These are phyloP conservation scores for Oryza officinalis DNA, from an alignment of 176 grass and related monocot species.

Conservation along the genomic window DNA sequence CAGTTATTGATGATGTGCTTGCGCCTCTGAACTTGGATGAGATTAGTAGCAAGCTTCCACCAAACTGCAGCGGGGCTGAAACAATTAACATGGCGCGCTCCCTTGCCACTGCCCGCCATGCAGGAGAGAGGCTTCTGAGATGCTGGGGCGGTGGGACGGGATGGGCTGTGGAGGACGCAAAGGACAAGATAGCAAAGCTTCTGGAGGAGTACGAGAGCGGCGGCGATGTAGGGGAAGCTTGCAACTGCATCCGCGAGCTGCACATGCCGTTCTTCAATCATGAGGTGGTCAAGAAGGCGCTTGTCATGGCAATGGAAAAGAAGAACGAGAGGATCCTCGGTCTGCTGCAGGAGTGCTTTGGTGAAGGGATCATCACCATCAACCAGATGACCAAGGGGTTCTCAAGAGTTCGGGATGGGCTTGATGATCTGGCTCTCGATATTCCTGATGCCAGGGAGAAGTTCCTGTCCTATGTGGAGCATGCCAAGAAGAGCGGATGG, in stretches of 20 bases:
- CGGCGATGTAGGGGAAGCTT: constrained; percentile 89
- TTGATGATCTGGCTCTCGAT: constrained; percentile 95
- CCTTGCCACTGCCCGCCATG: constrained; percentile 73
- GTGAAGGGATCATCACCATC: constrained; percentile 90
- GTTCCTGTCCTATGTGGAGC: constrained; percentile 58
- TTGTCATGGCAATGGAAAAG: constrained; percentile 93
- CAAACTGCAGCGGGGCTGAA: constrained; percentile 73
- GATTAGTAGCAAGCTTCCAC: constrained; percentile 75
- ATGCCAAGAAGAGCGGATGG: constrained; percentile 73
- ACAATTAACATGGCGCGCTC: constrained; percentile 77
- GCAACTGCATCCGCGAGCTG: constrained; percentile 85
- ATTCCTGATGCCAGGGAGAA: constrained; percentile 85
- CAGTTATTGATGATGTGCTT: constrained; percentile 94
- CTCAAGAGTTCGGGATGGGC: constrained; percentile 75
- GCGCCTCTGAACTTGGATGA: constrained; percentile 88
- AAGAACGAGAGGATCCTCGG: constrained; percentile 60
- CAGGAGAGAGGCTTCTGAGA: constrained; percentile 93
- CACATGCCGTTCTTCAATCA: constrained; percentile 95
- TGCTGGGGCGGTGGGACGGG: constrained; percentile 93
- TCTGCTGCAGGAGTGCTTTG: constrained; percentile 77
- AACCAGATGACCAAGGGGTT: constrained; percentile 98
- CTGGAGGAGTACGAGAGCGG: constrained; percentile 88
- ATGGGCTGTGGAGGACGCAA: constrained; percentile 81
- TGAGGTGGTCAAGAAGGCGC: constrained; percentile 92
- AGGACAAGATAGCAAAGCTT: constrained; percentile 92